A percentile compares a stretch with the other conserved stretches of the same genome.
phyloP scores from a whole-genome alignment of 495 filamentous ascomycete species.

The Hypoxylon lenormandii region DNA sequence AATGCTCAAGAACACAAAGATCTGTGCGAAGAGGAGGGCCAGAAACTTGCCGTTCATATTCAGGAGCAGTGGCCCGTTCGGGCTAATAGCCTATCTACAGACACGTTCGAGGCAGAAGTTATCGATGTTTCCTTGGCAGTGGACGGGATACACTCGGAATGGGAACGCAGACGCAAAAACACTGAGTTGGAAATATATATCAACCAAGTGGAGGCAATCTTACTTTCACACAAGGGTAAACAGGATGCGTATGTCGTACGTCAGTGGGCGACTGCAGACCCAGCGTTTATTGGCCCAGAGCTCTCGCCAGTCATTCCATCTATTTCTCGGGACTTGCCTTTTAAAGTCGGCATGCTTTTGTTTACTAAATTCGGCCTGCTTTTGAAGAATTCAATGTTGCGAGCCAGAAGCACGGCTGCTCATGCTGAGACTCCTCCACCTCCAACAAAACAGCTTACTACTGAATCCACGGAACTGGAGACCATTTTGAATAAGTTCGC shows the following conservation, averaged over 20 bases:
- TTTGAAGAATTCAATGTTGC: background rate
- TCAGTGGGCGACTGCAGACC: background rate
- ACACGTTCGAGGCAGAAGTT: conserved; percentile 19
- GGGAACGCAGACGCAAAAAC: conserved; percentile 62
- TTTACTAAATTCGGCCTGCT: conserved; percentile 10
- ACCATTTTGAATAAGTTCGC: conserved; percentile 49
- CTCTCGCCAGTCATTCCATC: conserved; percentile 11
- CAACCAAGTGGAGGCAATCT: conserved; percentile 53
- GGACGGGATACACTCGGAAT: conserved; percentile 60
- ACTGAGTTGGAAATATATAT: conserved; percentile 59
- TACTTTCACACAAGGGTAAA: conserved; percentile 41
- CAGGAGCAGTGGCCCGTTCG: conserved; percentile 53
- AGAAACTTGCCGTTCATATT: conserved; percentile 44
- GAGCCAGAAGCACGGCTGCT: background rate
- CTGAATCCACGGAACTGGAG: conserved; percentile 51
- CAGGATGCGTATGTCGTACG: background rate
- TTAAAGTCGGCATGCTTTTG: too few species aligned
- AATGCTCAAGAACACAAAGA: conserved; percentile 44
- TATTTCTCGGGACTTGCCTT: conserved; percentile 17
- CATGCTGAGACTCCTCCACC: background rate
- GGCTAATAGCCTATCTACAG: conserved; percentile 32
- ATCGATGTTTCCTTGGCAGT: conserved; percentile 55
- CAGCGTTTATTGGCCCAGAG: conserved; percentile 16
- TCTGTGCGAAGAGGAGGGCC: conserved; percentile 45
- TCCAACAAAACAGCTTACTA: background rate